Conservation (phyloP, 495 filamentous ascomycete genomes). For the Diplogelasinospora grovesii region DNA sequence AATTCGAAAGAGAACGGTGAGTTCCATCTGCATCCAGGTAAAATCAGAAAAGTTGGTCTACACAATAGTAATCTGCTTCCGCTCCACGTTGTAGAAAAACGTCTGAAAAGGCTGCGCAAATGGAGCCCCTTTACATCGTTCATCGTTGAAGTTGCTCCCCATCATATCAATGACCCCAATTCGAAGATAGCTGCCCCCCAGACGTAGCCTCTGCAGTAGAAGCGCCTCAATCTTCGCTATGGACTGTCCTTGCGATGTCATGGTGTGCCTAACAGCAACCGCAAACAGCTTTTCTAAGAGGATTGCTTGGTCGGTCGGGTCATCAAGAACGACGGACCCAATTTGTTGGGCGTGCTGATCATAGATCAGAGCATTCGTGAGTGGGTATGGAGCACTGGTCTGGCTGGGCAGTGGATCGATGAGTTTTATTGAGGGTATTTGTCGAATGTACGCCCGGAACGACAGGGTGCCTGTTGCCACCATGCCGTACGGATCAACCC, state of each 20-base stretch:
- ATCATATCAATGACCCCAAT: background rate
- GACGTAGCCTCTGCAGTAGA: background rate
- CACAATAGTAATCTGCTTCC: background rate
- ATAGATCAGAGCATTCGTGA: slow-evolving; percentile 2
- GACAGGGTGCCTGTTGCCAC: background rate
- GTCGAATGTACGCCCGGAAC: background rate
- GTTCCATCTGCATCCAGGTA: too few relatives aligned
- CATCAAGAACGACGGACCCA: slow-evolving; percentile 1
- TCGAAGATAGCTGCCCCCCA: background rate
- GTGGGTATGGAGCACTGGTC: background rate
- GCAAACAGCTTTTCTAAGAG: background rate
- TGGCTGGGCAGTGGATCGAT: background rate
- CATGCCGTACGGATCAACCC: background rate
- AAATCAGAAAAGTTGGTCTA: too few relatives aligned
- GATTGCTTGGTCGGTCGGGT: background rate
- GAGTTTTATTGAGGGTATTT: background rate
- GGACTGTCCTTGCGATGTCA: background rate
- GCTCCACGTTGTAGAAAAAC: slow-evolving; percentile 1
- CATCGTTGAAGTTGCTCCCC: slow-evolving; percentile 3
- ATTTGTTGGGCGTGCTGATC: background rate
- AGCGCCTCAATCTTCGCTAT: background rate
- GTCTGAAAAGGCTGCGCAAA: slow-evolving; percentile 2
- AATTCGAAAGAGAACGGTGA: too few relatives aligned
- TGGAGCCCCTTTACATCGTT: background rate
- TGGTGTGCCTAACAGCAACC: background rate